Percentiles rank a stretch among this genome's conserved stretches.
Conservation (phyloP, 1,284 basidiomycete genomes). For the Sporisorium sorghi region DNA sequence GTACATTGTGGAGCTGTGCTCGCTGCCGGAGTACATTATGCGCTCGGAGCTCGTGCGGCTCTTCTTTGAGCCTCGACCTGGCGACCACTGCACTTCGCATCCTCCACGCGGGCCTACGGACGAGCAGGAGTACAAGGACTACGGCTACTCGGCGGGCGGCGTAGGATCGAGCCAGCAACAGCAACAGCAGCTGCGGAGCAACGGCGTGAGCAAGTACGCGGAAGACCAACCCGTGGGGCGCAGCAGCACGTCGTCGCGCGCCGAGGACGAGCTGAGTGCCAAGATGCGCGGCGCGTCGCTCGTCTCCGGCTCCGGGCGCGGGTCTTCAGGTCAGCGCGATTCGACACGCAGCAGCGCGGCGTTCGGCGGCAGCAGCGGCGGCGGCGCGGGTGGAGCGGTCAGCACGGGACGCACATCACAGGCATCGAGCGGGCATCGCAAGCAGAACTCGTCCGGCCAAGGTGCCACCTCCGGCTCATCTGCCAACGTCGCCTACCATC, state of each 20-base stretch:
- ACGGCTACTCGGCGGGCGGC: constrained; percentile 38
- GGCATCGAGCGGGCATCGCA: constrained; percentile 45
- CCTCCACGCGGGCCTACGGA: constrained; percentile 30
- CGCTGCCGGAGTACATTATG: constrained; percentile 81
- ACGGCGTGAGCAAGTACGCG: constrained; percentile 42
- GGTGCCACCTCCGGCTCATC: constrained; percentile 42
- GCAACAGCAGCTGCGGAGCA: constrained; percentile 27
- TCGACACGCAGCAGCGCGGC: constrained; percentile 37
- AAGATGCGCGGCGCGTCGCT: constrained; percentile 45
- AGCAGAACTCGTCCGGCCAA: constrained; percentile 43
- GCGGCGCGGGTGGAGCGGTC: constrained; percentile 10
- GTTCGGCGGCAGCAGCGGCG: constrained; percentile 12
- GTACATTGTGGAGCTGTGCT: constrained; percentile 84
- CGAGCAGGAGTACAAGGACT: constrained; percentile 42
- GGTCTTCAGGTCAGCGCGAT: constrained; percentile 29
- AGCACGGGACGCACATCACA: constrained; percentile 41
- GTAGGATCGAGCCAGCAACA: constrained; percentile 20
- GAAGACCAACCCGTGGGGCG: constrained; percentile 49
- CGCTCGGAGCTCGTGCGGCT: constrained; percentile 83
- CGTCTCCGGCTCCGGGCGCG: constrained; percentile 12
- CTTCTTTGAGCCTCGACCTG: constrained; percentile 87
- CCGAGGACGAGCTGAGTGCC: constrained; percentile 34
- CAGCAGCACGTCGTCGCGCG: constrained; percentile 27
- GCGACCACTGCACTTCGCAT: constrained; percentile 74
- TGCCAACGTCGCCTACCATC: constrained; percentile 72